These are phyloP conservation scores for Nemania sp. DNA, from an alignment of 2,329 filamentous ascomycete genomes.

Conservation along the genomic window DNA sequence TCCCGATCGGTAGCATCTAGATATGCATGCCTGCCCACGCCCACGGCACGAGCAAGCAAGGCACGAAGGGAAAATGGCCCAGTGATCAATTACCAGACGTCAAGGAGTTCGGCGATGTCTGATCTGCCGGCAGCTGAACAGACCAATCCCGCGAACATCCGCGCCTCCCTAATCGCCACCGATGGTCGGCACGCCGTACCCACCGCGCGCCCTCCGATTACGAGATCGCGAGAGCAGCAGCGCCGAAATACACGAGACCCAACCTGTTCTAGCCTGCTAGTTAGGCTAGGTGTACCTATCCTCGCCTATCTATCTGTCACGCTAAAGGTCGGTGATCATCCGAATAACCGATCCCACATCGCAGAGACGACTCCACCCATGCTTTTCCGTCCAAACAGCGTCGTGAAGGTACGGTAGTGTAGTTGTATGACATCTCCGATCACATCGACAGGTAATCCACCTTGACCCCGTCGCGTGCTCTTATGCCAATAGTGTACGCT, in stretches of 20 bases:
- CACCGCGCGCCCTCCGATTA: neutral
- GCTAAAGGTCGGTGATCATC: constrained; percentile 15
- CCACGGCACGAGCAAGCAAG: neutral
- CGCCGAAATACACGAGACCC: too few species aligned
- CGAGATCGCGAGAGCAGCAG: constrained; percentile 6
- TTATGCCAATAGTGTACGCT: constrained; percentile 15
- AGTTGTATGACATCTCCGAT: too few species aligned
- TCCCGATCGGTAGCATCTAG: neutral
- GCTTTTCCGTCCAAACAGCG: constrained; percentile 10
- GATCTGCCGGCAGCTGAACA: neutral
- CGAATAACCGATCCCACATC: neutral
- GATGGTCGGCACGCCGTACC: constrained; percentile 31
- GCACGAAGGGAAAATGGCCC: neutral
- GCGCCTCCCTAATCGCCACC: constrained; percentile 21
- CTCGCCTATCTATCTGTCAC: neutral
- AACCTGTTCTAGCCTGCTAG: neutral
- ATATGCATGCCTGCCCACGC: neutral
- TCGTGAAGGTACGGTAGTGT: too few species aligned
- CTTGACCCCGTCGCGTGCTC: neutral
- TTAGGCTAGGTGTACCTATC: neutral
- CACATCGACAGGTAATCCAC: constrained; percentile 8
- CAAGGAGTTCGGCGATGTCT: neutral
- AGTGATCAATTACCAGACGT: too few species aligned
- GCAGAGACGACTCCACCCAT: constrained; percentile 11
- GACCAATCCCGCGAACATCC: neutral